phyloP scores from a whole-genome alignment of 2,329 filamentous ascomycete species.

The Stagonosporopsis rhizophila region DNA sequence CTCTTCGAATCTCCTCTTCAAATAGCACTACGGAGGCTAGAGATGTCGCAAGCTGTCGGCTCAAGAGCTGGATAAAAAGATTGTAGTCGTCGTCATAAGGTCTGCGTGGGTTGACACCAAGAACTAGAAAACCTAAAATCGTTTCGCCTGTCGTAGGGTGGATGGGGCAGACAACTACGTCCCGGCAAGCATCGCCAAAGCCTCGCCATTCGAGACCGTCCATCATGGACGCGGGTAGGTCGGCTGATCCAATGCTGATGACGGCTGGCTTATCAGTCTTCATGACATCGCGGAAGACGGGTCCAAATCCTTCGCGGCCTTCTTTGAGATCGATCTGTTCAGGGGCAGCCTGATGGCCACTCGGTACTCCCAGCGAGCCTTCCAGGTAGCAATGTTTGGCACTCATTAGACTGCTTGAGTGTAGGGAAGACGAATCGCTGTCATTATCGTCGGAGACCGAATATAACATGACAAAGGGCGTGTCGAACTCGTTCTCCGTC shows the following conservation, averaged over 20 bases:
- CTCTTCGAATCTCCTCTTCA: slow-evolving; percentile 80
- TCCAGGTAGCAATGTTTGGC: slow-evolving; percentile 73
- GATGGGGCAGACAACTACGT: slow-evolving; percentile 79
- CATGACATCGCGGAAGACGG: slow-evolving; percentile 78
- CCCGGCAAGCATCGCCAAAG: slow-evolving; percentile 72
- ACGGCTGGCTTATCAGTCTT: slow-evolving; percentile 71
- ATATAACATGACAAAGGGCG: slow-evolving; percentile 79
- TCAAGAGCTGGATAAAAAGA: slow-evolving; percentile 76
- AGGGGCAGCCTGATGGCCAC: slow-evolving; percentile 67
- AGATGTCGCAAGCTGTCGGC: slow-evolving; percentile 78
- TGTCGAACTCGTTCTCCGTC: slow-evolving; percentile 76
- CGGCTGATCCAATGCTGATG: slow-evolving; percentile 70
- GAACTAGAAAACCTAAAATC: slow-evolving; percentile 77
- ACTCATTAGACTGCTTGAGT: slow-evolving; percentile 69
- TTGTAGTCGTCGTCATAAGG: slow-evolving; percentile 83
- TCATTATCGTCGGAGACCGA: slow-evolving; percentile 75
- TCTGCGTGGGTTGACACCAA: slow-evolving; percentile 79
- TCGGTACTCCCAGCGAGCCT: slow-evolving; percentile 72
- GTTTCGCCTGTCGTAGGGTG: slow-evolving; percentile 77
- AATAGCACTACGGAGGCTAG: slow-evolving; percentile 83
- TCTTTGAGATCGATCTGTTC: slow-evolving; percentile 71
- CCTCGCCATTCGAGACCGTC: slow-evolving; percentile 73
- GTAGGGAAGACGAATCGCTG: slow-evolving; percentile 74
- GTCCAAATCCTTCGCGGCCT: slow-evolving; percentile 75
- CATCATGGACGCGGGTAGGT: slow-evolving; percentile 69